Conservation (phyloP, 1,284 basidiomycete genomes). For the Nidula niveotomentosa region DNA sequence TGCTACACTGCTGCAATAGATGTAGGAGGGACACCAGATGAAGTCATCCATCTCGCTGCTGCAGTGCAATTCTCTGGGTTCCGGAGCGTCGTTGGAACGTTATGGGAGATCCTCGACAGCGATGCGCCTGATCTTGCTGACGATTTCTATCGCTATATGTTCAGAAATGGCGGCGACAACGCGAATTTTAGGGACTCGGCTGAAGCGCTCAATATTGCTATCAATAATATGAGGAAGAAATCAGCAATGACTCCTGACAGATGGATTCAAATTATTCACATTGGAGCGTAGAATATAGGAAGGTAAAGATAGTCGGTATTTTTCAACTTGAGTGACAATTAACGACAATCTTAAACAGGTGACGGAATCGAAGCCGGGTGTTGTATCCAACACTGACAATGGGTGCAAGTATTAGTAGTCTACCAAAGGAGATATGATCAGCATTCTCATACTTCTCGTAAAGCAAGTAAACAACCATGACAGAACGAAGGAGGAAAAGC, state of each 20-base stretch:
- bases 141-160: constrained; percentile 17
- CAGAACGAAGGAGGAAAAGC: no score
- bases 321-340: no score
- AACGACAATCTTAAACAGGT: no score
- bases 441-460: no score
- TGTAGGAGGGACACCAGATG: constrained; percentile 19
- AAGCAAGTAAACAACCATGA: no score
- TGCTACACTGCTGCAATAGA: constrained; percentile 13
- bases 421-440: no score
- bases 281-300: background rate
- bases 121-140: constrained; percentile 17
- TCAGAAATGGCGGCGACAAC: background rate
- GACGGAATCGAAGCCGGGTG: no score
- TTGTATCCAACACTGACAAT: no score
- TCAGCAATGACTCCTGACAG: background rate
- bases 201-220: background rate
- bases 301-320: no score
- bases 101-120: constrained; percentile 31
- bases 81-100: constrained; percentile 34
- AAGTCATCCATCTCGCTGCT: constrained; percentile 32
- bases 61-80: constrained; percentile 31
- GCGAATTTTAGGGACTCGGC: background rate
- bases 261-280: background rate
- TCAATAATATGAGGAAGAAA: background rate
- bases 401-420: no score